Base-by-base conservation (phyloP, 75 land plant genomes). In the Adiantum capillusveneris region DNA sequence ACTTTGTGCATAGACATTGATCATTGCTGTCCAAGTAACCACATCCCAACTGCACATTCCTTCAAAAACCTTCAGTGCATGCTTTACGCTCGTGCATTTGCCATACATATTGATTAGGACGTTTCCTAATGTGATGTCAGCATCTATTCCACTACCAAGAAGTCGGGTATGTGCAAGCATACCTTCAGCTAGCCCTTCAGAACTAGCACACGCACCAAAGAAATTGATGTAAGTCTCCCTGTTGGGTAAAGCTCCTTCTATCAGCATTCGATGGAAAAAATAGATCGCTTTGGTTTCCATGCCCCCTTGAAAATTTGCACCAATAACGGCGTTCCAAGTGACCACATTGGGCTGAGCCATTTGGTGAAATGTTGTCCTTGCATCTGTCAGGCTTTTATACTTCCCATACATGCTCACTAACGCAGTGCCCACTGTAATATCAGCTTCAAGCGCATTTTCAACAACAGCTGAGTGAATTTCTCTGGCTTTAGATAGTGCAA, bases 21-120 rank as follows among this genome's bases (percentile, higher is more conserved):
- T 77, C 31, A 79, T 51, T 0, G 89, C 78, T 36, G 83, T 85
- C 94, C 89, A 88, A 11, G 83, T 63, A 3, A 71, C 81, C 1
- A 75, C 60, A 59, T 75, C 75, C 59, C 63, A 64, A 13, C 56
- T 57, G 48, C 61, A 64, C 60, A 62, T 68, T 16, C 64, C 55
- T 17, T 72, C 60, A 54, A 77, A 81, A 48, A 81, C 9, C 43
- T 25, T 21, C 1, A 72, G 62, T 1, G 80, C 83, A 28, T 65
- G 12, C 37, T 61, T 51, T 9, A 41, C 0, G 17, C 27, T 57
- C 11, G 66, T 44, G 39, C 58, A 70, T 34, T 71, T 76, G 27
- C 70, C 74, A 63, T 76, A 76, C 79, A 76, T 66, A 25, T 53
- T 63, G 34, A 80, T 53, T 1, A 80, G 62, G 24, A 75, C 61